Evolutionary conservation across 805 yeast genomes (phyloP), one percentile per base, ranked within the genome.

Genomic region (Diddensiella transvaalensis): DNA sequence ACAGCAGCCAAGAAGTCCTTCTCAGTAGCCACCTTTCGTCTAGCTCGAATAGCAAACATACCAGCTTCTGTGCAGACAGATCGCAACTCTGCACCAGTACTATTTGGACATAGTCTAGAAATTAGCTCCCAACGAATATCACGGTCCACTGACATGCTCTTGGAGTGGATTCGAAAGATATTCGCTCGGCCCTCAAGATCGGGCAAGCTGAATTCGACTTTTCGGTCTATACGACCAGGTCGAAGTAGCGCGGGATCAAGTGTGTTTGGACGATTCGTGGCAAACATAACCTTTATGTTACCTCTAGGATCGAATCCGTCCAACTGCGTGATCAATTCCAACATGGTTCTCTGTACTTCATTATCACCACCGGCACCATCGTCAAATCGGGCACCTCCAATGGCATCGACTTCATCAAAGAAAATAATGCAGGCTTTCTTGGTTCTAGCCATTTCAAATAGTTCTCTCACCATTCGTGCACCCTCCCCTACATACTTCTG

Each of bases 311-410:
- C 99, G 68, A 93, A 93, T 47, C 99, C 99, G 68, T 93, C 99
- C 64, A 93, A 76, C 68, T 93, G 99, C 38, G 98, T 89, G 64
- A 93, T 93, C 61, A 93, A 80, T 70, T 93, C 99, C 79, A 93
- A 78, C 99, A 93, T 93, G 40, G 99, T 93, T 75, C 99, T 81
- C 72, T 93, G 99, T 47, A 93, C 99, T 72, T 93, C 99, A 66
- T 91, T 93, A 69, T 93, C 99, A 64, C 98, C 98, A 60, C 97
- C 98, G 8, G 98, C 98, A 62, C 98, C 98, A 67, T 93, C 99
- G 68, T 93, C 99, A 66, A 93, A 93, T 68, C 99, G 83, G n/a
- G 98, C 98, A 37, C 99, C 99, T 58, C 99, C 99, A 67, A 93
- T 88, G 33, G 99, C 99, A 73, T 93, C 99, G 58, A 93, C 84